A percentile compares a stretch with the other conserved stretches of the same genome.
These are phyloP conservation scores for Neurospora sp. DNA, from an alignment of 2,329 filamentous ascomycete genomes.

Conservation along the genomic window DNA sequence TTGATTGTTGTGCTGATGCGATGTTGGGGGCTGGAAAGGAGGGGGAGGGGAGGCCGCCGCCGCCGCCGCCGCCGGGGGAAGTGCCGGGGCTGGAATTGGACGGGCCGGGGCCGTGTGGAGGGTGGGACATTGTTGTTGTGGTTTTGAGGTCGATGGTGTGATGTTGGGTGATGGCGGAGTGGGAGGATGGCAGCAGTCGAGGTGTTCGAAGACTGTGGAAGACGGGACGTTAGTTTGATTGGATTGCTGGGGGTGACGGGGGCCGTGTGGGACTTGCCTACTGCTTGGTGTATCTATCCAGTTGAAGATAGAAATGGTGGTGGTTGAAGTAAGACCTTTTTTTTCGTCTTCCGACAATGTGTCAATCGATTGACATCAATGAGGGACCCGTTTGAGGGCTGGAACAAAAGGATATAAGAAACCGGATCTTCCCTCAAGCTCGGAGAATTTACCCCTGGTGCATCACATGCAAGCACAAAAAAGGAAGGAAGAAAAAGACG, in stretches of 20 bases:
- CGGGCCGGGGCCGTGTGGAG: not conserved
- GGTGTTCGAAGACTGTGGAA: not conserved
- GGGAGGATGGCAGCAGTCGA: not conserved
- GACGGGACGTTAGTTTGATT: not conserved
- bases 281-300: not conserved
- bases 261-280: not conserved
- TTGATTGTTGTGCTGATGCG: not conserved
- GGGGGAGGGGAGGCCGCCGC: not conserved
- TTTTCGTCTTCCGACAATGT: too few species aligned
- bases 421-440: not conserved
- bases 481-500: not conserved
- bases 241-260: not conserved
- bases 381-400: not conserved
- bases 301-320: not conserved
- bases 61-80: not conserved
- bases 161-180: not conserved
- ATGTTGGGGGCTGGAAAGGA: not conserved
- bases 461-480: not conserved
- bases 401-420: not conserved
- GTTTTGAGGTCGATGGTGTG: not conserved
- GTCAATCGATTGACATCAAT: not conserved
- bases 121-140: not conserved
- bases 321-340: too few species aligned
- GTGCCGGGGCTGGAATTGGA: not conserved
- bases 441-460: not conserved